phyloP scores from a whole-genome alignment of 805 yeast genomes.

The Dipodascus geniculatus region DNA sequence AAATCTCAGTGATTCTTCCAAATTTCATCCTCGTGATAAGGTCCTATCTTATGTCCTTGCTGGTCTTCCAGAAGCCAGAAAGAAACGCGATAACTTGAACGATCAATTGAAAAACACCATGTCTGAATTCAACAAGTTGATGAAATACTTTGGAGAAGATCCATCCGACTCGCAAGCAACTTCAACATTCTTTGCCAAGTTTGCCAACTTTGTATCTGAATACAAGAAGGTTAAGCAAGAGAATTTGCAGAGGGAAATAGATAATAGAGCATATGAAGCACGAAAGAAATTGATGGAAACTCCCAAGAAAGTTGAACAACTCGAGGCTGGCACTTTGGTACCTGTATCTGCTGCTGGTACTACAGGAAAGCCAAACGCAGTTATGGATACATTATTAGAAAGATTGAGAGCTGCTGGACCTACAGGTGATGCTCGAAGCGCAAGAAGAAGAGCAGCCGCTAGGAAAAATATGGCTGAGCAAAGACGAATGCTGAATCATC shows the following conservation, averaged over 20 bases:
- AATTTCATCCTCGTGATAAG: constrained; percentile 75
- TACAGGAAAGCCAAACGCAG: constrained; percentile 26
- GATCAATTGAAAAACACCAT: constrained; percentile 53
- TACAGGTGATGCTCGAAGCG: constrained; percentile 62
- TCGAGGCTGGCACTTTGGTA: constrained; percentile 10
- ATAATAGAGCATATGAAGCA: constrained; percentile 61
- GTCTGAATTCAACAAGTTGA: constrained; percentile 53
- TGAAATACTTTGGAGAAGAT: constrained; percentile 89
- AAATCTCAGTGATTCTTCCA: constrained; percentile 64
- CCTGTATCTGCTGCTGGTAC: constrained; percentile 8
- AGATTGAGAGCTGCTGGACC: constrained; percentile 82
- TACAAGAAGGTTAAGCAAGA: constrained; percentile 73
- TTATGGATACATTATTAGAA: constrained; percentile 80
- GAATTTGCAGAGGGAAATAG: constrained; percentile 73
- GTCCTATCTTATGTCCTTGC: constrained; percentile 50
- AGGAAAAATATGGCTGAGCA: constrained; percentile 45
- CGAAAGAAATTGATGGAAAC: constrained; percentile 53
- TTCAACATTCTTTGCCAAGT: constrained; percentile 62
- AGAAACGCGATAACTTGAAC: constrained; percentile 51
- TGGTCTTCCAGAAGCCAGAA: constrained; percentile 63
- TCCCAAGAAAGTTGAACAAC: constrained; percentile 25
- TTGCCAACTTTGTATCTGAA: constrained; percentile 67
- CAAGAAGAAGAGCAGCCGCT: constrained; percentile 69
- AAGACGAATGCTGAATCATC: constrained; percentile 14
- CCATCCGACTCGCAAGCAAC: constrained; percentile 56